Conservation (phyloP, 768 basidiomycete genomes). For the Trametes cinnabarina region DNA sequence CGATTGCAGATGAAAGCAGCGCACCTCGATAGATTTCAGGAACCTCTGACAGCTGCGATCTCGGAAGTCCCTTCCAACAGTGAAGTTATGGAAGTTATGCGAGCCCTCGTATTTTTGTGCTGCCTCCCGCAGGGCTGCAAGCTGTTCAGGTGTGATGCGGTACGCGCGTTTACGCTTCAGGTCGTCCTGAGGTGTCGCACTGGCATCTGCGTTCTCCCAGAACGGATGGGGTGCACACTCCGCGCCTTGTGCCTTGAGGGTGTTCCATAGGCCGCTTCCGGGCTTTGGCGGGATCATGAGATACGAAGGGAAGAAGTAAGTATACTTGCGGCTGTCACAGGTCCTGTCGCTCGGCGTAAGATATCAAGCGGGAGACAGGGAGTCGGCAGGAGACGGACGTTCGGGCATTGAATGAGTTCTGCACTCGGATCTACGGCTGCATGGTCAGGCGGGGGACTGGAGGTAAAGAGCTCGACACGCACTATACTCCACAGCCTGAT, state of each 20-base stretch:
- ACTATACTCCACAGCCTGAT: conserved; percentile 93
- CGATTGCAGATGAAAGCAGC: background rate
- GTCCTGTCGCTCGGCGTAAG: conserved; percentile 45
- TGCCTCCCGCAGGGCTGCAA: conserved; percentile 55
- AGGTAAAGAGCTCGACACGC: conserved; percentile 30
- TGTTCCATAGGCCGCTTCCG: conserved; percentile 55
- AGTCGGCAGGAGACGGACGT: conserved; percentile 40
- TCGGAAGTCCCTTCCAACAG: conserved; percentile 79
- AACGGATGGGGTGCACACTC: conserved; percentile 48
- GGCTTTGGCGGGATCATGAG: conserved; percentile 89
- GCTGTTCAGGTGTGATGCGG: conserved; percentile 53
- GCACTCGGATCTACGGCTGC: conserved; percentile 53
- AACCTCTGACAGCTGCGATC: conserved; percentile 82
- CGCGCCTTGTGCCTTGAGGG: conserved; percentile 36
- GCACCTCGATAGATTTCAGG: conserved; percentile 85
- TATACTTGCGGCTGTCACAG: conserved; percentile 96
- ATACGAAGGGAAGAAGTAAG: conserved; percentile 95
- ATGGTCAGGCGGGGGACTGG: background rate
- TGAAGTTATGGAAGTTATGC: conserved; percentile 98
- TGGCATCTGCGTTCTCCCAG: conserved; percentile 47
- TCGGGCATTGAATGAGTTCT: conserved; percentile 82
- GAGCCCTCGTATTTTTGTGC: conserved; percentile 76
- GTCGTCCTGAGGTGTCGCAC: conserved; percentile 52
- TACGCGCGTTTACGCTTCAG: conserved; percentile 67
- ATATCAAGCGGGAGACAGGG: background rate